phyloP scores from a whole-genome alignment of 73 alveolate genomes.

The Breviolum minutum region DNA sequence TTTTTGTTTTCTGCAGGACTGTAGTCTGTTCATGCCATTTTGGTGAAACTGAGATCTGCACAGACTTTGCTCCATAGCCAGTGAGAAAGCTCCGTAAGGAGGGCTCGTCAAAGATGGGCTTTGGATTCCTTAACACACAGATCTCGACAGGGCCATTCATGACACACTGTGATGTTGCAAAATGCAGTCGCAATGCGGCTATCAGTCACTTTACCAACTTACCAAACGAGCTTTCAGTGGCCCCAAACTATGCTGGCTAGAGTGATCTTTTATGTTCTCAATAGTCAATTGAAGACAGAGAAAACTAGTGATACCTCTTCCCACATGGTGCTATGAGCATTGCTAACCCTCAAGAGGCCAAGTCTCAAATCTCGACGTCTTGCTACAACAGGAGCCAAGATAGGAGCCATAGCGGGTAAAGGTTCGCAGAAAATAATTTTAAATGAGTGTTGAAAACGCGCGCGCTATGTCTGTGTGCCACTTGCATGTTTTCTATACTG shows the following conservation, averaged over 20 bases:
- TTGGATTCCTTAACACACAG: constrained; percentile 16
- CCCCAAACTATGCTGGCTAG: too few relatives aligned
- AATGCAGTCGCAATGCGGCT: too few relatives aligned
- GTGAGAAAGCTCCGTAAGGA: constrained; percentile 53
- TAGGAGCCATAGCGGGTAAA: constrained; percentile 17
- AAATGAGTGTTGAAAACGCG: background rate
- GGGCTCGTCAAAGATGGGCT: constrained; percentile 84
- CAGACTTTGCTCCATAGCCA: constrained; percentile 72
- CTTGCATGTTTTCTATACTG: too few relatives aligned
- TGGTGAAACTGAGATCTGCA: too few relatives aligned
- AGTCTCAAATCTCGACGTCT: constrained; percentile 15
- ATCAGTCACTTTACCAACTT: too few relatives aligned
- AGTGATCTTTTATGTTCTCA: too few relatives aligned
- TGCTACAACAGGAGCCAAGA: constrained; percentile 21
- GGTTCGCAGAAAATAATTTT: background rate
- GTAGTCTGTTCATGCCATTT: background rate
- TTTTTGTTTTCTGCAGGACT: background rate
- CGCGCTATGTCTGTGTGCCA: too few relatives aligned
- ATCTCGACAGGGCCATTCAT: background rate
- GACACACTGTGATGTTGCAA: too few relatives aligned
- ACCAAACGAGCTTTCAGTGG: too few relatives aligned
- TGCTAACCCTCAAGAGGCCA: background rate
- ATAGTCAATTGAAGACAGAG: too few relatives aligned
- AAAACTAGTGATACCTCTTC: too few relatives aligned
- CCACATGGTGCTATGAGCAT: background rate